Evolutionary conservation across 2,329 filamentous ascomycete genomes (phyloP).

Genomic region (Verticillium zaregamsianum): DNA sequence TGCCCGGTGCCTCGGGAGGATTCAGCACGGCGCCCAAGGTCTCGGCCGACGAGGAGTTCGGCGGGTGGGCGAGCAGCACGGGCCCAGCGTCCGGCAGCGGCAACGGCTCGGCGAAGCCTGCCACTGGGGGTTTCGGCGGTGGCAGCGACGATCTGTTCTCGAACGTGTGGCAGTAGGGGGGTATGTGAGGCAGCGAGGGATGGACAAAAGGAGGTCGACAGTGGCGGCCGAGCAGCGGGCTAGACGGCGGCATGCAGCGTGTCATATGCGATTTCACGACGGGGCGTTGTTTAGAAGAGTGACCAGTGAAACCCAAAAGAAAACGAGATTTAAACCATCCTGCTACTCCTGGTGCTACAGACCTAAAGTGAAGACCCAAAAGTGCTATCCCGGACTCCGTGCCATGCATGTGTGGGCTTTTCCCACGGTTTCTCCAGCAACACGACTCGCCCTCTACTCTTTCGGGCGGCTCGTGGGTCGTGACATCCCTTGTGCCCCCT

Average conservation of each 20-base stretch:
- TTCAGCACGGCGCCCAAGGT: conserved; percentile 66
- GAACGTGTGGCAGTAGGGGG: conserved; percentile 80
- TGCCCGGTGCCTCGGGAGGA: conserved; percentile 60
- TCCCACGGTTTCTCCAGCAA: background rate
- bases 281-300: background rate
- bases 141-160: conserved; percentile 85
- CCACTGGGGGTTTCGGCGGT: conserved; percentile 48
- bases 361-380: background rate
- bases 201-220: background rate
- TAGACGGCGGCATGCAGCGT: background rate
- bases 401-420: background rate
- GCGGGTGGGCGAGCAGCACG: conserved; percentile 81
- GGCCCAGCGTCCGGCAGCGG: conserved; percentile 32
- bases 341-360: background rate
- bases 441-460: background rate
- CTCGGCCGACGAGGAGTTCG: conserved; percentile 89
- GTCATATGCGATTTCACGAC: background rate
- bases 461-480: no score
- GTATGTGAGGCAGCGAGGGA: background rate
- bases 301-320: background rate
- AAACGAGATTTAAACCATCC: background rate
- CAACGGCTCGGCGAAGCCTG: conserved; percentile 46
- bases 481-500: no score
- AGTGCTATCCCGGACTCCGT: background rate
- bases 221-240: background rate